Conservation (phyloP, 176 grass and related monocot species). For the Musa troglodytarum region DNA sequence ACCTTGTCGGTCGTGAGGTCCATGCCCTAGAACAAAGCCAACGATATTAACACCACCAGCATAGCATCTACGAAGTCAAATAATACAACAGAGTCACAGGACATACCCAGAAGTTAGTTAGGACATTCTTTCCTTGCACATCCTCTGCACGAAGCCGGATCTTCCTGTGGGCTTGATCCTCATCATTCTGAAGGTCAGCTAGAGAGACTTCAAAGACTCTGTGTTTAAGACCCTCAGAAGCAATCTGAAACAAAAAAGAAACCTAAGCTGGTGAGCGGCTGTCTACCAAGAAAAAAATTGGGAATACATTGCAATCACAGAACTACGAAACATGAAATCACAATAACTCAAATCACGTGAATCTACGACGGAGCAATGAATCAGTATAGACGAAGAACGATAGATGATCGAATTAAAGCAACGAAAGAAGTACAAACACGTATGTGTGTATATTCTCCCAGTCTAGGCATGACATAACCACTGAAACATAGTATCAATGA, state of each 20-base stretch:
- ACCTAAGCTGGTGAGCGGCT: no score
- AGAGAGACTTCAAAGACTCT: conserved; percentile 70
- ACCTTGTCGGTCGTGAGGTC: conserved; percentile 57
- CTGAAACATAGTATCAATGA: no score
- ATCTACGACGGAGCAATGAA: no score
- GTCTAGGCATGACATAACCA: no score
- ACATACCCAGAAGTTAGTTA: conserved; percentile 74
- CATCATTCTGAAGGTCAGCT: conserved; percentile 65
- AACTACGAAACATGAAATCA: no score
- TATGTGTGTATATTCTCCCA: no score
- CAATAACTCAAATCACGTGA: no score
- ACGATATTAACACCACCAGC: not conserved
- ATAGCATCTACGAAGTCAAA: not conserved
- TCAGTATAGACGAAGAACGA: no score
- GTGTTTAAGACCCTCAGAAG: conserved; percentile 73
- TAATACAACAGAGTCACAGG: not conserved
- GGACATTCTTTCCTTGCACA: conserved; percentile 62
- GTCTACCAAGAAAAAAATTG: no score
- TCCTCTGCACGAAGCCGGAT: conserved; percentile 72
- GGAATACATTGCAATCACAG: no score
- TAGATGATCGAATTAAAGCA: no score
- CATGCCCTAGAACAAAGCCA: conserved; percentile 35
- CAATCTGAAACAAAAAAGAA: conserved; percentile 35
- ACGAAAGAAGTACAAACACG: no score
- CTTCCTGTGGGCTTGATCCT: conserved; percentile 69